A percentile compares a stretch with the other conserved stretches of the same genome.
Conservation (phyloP, 371 early-diverging fungal genomes). For the Zychaea mexicana region DNA sequence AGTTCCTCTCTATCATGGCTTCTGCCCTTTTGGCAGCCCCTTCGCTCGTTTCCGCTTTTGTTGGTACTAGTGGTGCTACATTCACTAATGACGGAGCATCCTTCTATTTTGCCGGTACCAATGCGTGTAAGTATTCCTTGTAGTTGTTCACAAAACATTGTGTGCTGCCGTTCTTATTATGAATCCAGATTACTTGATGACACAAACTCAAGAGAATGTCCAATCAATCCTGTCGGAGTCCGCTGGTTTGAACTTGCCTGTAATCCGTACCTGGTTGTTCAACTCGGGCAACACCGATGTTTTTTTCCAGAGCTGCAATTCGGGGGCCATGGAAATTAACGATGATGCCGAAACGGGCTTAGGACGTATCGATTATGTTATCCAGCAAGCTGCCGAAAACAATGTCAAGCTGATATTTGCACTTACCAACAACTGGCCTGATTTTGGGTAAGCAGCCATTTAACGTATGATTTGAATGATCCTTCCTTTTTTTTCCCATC, state of each 20-base stretch:
- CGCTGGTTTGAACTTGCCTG: not conserved
- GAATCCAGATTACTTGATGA: conserved; percentile 10
- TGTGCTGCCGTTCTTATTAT: not conserved
- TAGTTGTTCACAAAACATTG: not conserved
- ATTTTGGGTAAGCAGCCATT: not conserved
- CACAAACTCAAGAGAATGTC: not conserved
- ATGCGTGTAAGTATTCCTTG: conserved; percentile 2
- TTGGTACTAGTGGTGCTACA: not conserved
- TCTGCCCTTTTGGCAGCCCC: conserved; percentile 6
- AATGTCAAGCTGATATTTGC: conserved; percentile 13
- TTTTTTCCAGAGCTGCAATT: conserved; percentile 5
- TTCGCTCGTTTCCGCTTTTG: conserved; percentile 4
- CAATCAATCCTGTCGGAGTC: not conserved
- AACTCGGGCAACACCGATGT: not conserved
- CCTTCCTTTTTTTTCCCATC: not conserved
- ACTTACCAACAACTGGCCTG: conserved; percentile 9
- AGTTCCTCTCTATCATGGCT: conserved; percentile 8
- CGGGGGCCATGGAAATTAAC: conserved; percentile 1
- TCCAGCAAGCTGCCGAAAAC: conserved; percentile 5
- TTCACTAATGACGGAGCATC: not conserved
- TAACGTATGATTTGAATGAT: not conserved
- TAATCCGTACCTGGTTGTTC: conserved; percentile 15
- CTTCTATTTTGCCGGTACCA: conserved; percentile 11
- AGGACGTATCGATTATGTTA: conserved; percentile 11
- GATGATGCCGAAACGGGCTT: conserved; percentile 5